These are phyloP conservation scores for Lagenaria siceraria DNA, from an alignment of 306 rosid genomes.

Conservation along the genomic window DNA sequence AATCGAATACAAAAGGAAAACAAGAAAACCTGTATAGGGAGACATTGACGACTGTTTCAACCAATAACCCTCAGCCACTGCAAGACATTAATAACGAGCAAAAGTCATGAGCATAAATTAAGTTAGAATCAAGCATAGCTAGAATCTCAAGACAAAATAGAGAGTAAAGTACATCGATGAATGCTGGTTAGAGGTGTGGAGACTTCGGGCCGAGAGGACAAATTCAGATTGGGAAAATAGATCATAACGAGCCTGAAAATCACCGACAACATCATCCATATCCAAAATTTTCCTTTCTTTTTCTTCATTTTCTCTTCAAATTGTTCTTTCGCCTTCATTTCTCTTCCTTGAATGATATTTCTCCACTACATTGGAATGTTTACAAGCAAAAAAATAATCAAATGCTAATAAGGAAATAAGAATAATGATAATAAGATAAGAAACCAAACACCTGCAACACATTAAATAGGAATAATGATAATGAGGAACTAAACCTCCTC, in stretches of 20 bases:
- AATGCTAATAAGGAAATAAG: no score
- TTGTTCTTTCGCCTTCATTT: not conserved
- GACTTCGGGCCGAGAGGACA: conserved; percentile 89
- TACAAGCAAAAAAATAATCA: no score
- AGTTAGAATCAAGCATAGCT: not conserved
- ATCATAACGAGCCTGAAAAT: conserved; percentile 55
- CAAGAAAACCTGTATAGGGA: conserved; percentile 57
- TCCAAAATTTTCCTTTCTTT: conserved; percentile 48
- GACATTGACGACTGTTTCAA: conserved; percentile 75
- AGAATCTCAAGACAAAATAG: not conserved
- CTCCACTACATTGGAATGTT: no score
- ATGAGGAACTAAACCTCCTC: no score
- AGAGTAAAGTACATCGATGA: conserved; percentile 47
- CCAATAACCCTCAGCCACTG: conserved; percentile 96
- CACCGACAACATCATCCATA: conserved; percentile 48
- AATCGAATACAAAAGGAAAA: not conserved
- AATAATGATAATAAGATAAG: no score
- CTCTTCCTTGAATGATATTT: no score
- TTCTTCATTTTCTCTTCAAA: conserved; percentile 12
- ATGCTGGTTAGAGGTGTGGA: conserved; percentile 90
- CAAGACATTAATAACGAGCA: not conserved
- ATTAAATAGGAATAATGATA: no score
- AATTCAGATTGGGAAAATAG: conserved; percentile 67
- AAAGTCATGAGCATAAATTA: not conserved
- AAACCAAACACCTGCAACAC: no score